phyloP scores from a whole-genome alignment of 2,329 filamentous ascomycete species.

The Colletotrichum sp. region DNA sequence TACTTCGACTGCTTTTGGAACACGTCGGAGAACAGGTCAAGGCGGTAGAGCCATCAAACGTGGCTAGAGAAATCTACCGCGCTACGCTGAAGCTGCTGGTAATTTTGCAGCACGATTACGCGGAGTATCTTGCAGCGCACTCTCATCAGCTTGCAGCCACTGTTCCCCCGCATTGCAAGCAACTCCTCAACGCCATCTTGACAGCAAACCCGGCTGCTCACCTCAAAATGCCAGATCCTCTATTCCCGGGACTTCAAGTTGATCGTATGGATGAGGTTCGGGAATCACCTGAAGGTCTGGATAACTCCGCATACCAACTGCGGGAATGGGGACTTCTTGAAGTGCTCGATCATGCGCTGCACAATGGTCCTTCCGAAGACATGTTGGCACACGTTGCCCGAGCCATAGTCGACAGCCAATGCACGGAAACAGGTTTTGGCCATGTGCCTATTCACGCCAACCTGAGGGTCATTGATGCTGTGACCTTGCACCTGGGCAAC shows the following conservation, averaged over 20 bases:
- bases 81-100: slow-evolving; percentile 83
- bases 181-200: slow-evolving; percentile 87
- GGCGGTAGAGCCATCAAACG: slow-evolving; percentile 68
- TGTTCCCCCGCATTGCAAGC: slow-evolving; percentile 83
- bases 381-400: slow-evolving; percentile 78
- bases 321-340: slow-evolving; percentile 60
- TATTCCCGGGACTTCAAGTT: slow-evolving; percentile 75
- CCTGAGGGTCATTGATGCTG: slow-evolving; percentile 74
- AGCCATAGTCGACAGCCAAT: slow-evolving; percentile 66
- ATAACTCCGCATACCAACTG: slow-evolving; percentile 64
- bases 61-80: slow-evolving; percentile 84
- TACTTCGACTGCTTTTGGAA: slow-evolving; percentile 74
- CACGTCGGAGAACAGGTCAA: slow-evolving; percentile 84
- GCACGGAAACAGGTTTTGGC: slow-evolving; percentile 67
- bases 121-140: slow-evolving; percentile 89
- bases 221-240: slow-evolving; percentile 75
- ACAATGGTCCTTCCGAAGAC: slow-evolving; percentile 70
- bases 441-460: slow-evolving; percentile 73
- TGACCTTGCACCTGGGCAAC: slow-evolving; percentile 83
- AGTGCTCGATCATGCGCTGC: slow-evolving; percentile 63
- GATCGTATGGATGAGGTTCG: slow-evolving; percentile 79
- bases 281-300: slow-evolving; percentile 68
- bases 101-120: slow-evolving; percentile 90
- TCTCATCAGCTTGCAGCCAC: slow-evolving; percentile 81
- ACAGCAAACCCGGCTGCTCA: slow-evolving; percentile 74